Evolutionary conservation across 2,329 filamentous ascomycete species (phyloP).

Genomic region (Aspergillus clavatus): DNA sequence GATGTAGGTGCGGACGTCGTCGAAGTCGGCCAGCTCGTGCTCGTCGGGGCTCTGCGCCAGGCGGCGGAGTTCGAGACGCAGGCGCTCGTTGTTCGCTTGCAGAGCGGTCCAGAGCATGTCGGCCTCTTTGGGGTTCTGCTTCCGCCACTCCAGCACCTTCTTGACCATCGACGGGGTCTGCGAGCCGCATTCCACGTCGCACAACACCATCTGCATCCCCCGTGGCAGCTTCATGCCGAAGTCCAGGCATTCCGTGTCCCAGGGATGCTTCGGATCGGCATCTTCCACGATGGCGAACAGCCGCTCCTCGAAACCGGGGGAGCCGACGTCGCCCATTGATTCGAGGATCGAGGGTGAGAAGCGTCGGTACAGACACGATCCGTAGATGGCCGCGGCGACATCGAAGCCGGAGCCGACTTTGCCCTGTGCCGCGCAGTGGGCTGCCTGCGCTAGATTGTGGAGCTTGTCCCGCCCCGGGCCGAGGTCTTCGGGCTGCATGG

Average conservation of each 20-base stretch:
- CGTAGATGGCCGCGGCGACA: slow-evolving; percentile 86
- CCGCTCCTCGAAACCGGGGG: slow-evolving; percentile 60
- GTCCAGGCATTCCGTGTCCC: slow-evolving; percentile 76
- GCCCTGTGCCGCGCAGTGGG: slow-evolving; percentile 92
- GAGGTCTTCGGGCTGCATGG: slow-evolving; percentile 40
- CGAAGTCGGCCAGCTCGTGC: slow-evolving; percentile 44
- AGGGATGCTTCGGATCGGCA: slow-evolving; percentile 47
- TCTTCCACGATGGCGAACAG: slow-evolving; percentile 65
- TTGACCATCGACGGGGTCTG: slow-evolving; percentile 96
- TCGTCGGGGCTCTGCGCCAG: slow-evolving; percentile 44
- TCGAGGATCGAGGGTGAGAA: slow-evolving; percentile 77
- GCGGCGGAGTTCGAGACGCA: slow-evolving; percentile 60
- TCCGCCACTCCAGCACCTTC: slow-evolving; percentile 77
- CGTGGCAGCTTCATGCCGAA: slow-evolving; percentile 65
- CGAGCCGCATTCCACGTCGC: slow-evolving; percentile 90
- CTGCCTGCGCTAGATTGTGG: slow-evolving; percentile 90
- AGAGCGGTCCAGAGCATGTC: slow-evolving; percentile 68
- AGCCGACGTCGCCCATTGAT: slow-evolving; percentile 61
- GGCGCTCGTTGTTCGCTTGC: slow-evolving; percentile 66
- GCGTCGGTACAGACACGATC: slow-evolving; percentile 84
- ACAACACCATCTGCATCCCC: slow-evolving; percentile 79
- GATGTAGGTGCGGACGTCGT: slow-evolving; percentile 51
- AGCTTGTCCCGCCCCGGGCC: slow-evolving; percentile 56
- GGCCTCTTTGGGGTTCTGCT: slow-evolving; percentile 59
- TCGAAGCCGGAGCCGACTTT: slow-evolving; percentile 97